Evolutionary conservation across 495 filamentous ascomycete species (phyloP).

Genomic region (Penicillium subrubescens): DNA sequence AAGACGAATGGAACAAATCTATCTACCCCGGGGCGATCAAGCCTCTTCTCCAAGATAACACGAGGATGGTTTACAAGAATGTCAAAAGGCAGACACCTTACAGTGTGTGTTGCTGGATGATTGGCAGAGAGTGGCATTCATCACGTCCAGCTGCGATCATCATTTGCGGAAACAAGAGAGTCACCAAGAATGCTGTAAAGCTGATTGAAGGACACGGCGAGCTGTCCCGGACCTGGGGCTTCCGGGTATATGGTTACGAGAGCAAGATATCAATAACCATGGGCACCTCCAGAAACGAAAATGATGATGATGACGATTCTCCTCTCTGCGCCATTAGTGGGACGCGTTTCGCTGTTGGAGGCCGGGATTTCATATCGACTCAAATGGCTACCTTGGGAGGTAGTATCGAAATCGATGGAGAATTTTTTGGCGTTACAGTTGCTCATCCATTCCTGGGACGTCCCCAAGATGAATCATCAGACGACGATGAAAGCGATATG

Average conservation of each 20-base stretch:
- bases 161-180: background rate
- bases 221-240: background rate
- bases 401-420: background rate
- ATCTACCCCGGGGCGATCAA: background rate
- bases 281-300: background rate
- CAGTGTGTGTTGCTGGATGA: background rate
- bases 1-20: background rate
- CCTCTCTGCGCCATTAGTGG: background rate
- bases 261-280: background rate
- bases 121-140: background rate
- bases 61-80: background rate
- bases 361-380: background rate
- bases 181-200: background rate
- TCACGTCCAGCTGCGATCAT: background rate
- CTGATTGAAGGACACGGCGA: background rate
- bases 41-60: background rate
- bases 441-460: background rate
- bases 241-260: background rate
- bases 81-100: background rate
- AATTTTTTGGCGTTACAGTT: background rate
- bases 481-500: background rate
- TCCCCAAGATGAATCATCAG: background rate
- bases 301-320: background rate
- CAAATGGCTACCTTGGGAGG: background rate
- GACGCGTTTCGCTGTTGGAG: background rate